Percentiles rank a stretch among this genome's conserved stretches.
Conservation (phyloP, 305 asterid genomes). For the Nicotiana rustica region DNA sequence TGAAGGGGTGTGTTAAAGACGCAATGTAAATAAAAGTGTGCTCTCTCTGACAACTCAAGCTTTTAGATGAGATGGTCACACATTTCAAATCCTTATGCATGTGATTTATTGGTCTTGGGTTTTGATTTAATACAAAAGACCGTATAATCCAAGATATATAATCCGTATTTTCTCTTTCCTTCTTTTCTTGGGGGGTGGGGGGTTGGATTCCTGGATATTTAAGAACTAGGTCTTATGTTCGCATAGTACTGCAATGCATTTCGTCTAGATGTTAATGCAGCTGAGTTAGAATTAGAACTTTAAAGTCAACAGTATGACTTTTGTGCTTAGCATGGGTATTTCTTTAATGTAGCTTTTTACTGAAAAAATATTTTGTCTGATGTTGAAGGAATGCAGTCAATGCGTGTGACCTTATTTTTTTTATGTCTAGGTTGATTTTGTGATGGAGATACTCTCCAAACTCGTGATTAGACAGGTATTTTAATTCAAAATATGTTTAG, state of each 20-base stretch:
- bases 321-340: slow-evolving; percentile 23
- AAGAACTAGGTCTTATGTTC: not conserved
- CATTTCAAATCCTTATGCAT: not conserved
- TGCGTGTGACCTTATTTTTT: slow-evolving; percentile 30
- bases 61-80: slow-evolving; percentile 22
- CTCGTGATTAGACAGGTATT: slow-evolving; percentile 90
- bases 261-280: slow-evolving; percentile 23
- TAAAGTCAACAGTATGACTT: not conserved
- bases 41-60: not conserved
- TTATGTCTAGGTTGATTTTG: slow-evolving; percentile 76
- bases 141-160: slow-evolving; percentile 8
- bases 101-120: slow-evolving; percentile 7
- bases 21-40: not conserved
- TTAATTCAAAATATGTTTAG: slow-evolving; percentile 6
- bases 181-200: not conserved
- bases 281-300: slow-evolving; percentile 16
- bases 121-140: slow-evolving; percentile 2
- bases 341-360: not conserved
- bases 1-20: slow-evolving; percentile 8
- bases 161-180: slow-evolving; percentile 4
- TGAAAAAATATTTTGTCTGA: slow-evolving; percentile 23
- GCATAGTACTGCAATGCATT: not conserved
- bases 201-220: not conserved
- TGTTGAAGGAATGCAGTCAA: slow-evolving; percentile 18
- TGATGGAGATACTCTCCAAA: slow-evolving; percentile 92